Evolutionary conservation across 352 stramenopile genomes (phyloP), one percentile per base, ranked within the genome.

Genomic region (Globisporangium abappressorium): DNA sequence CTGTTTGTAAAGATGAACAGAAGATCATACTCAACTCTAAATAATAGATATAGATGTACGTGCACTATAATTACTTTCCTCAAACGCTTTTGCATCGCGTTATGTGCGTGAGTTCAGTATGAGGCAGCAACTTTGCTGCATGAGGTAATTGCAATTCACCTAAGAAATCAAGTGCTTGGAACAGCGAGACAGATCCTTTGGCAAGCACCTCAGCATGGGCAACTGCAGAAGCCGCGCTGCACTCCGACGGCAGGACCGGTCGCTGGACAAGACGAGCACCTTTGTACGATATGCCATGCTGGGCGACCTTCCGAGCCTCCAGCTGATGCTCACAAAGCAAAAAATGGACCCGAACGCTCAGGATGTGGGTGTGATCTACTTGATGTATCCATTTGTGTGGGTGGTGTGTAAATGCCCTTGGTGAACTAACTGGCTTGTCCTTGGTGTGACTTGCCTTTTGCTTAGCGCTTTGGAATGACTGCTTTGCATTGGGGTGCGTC

Each of bases 381-480:
- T 26, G 24, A 26, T 26, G 24, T 26, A 26, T 26, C 24, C 24
- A 1, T 26, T 26, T 26, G 24, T 26, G 24, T 26, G 24, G 24
- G 24, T 26, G 24, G 20, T 36, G 26, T 62, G 12, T 36, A 9
- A 26, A 54, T 55, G 26, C 20, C 26, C 20, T 14, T 34, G 18
- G 15, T 28, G 33, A 12, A 64, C 38, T 28, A n/a, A n/a, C 41
- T n/a, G 41, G 4, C 41, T 20, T 20, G 15, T 49, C 41, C 41
- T n/a, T 49, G 41, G 5, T 49, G 41, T 49, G 18, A 49, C 9
- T 43, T 47, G 36, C 56, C 15, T 18, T 51, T 46, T 2, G 38
- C 30, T 15, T 54, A 93, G 85, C 81, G 84, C 34, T 93, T 93
- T 73, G 85, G 83, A 9, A 93, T 93, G 85, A 92, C 81, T 12